A percentile compares a stretch with the other conserved stretches of the same genome.
phyloP scores from a whole-genome alignment of 331 rosid species.

The Quercus lobata region DNA sequence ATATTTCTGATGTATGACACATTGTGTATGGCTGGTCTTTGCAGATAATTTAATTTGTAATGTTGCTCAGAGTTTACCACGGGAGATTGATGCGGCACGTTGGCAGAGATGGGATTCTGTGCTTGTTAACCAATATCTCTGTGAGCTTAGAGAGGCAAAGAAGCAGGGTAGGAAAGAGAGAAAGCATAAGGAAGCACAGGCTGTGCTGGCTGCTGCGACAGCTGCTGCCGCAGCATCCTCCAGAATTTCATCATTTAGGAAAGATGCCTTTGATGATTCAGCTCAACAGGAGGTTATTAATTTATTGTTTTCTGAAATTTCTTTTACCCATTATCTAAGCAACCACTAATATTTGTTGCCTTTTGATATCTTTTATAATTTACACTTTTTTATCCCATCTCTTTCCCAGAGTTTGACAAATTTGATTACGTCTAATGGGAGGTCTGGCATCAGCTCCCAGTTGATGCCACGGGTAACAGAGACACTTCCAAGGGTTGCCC shows the following conservation, averaged over 20 bases:
- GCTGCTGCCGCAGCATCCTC: slow-evolving; percentile 97
- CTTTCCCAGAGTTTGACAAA: slow-evolving; percentile 43
- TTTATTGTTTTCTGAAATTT: not conserved
- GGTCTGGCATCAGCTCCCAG: slow-evolving; percentile 59
- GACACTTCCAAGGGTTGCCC: slow-evolving; percentile 65
- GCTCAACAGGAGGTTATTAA: slow-evolving; percentile 64
- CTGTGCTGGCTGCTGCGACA: slow-evolving; percentile 98
- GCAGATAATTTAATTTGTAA: slow-evolving; percentile 67
- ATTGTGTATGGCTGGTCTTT: not conserved
- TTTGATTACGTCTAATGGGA: slow-evolving; percentile 40
- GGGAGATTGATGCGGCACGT: slow-evolving; percentile 64
- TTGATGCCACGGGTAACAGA: slow-evolving; percentile 79
- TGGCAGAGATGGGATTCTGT: slow-evolving; percentile 83
- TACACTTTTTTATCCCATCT: not conserved
- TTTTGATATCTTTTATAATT: not conserved
- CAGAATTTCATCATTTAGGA: slow-evolving; percentile 84
- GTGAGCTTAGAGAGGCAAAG: slow-evolving; percentile 86
- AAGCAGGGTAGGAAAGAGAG: slow-evolving; percentile 96
- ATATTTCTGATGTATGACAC: not conserved
- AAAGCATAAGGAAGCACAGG: slow-evolving; percentile 96
- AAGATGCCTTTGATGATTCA: slow-evolving; percentile 69
- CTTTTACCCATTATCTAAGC: not conserved
- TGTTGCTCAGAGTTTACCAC: slow-evolving; percentile 65
- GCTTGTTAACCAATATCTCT: slow-evolving; percentile 69
- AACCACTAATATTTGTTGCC: not conserved